phyloP scores from a whole-genome alignment of 2,329 filamentous ascomycete species.

The Capronia coronata region DNA sequence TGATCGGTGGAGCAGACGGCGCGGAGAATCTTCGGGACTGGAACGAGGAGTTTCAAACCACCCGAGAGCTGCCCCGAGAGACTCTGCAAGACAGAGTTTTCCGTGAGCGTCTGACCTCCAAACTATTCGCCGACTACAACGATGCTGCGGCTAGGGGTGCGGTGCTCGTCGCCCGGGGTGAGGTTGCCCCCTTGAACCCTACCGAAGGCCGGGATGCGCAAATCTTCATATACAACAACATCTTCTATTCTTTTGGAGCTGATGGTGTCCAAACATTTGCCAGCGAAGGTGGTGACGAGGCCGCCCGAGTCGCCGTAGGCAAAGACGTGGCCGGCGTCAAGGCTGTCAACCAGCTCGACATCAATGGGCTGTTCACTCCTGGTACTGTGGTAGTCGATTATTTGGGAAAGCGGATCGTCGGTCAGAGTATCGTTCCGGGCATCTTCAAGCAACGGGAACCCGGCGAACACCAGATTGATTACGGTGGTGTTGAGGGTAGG shows the following conservation, averaged over 20 bases:
- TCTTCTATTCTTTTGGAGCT: constrained; percentile 97
- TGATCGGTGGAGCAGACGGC: constrained; percentile 85
- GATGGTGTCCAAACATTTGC: constrained; percentile 97
- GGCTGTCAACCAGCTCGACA: constrained; percentile 93
- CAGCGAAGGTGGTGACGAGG: constrained; percentile 92
- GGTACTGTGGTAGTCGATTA: constrained; percentile 97
- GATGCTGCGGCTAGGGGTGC: constrained; percentile 90
- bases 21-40: constrained; percentile 92
- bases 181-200: constrained; percentile 88
- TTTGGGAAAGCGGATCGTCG: constrained; percentile 91
- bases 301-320: constrained; percentile 87
- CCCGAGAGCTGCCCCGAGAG: constrained; percentile 86
- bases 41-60: constrained; percentile 99
- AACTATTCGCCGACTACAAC: constrained; percentile 96
- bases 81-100: constrained; percentile 94
- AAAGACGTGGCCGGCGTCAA: constrained; percentile 95
- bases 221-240: constrained; percentile 99
- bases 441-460: constrained; percentile 99
- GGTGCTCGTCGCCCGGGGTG: constrained; percentile 83
- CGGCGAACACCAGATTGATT: constrained; percentile 97
- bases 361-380: constrained; percentile 86
- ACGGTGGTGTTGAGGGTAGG: constrained; percentile 95
- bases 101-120: constrained; percentile 85
- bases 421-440: constrained; percentile 94
- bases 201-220: constrained; percentile 89